These are phyloP conservation scores for Jaltomata sinuosa DNA, from an alignment of 257 asterid genomes.

Conservation along the genomic window DNA sequence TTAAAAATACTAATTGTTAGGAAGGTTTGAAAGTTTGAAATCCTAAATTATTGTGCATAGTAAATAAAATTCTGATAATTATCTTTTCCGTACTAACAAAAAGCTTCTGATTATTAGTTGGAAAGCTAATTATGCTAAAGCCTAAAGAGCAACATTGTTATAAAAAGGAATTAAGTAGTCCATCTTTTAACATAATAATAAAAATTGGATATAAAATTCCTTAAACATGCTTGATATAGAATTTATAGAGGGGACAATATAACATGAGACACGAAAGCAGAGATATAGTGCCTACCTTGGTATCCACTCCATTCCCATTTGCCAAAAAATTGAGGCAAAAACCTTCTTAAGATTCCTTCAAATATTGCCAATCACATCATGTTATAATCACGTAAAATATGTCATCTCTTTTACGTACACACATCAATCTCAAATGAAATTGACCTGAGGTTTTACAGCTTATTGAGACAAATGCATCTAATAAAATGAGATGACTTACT, in stretches of 20 bases:
- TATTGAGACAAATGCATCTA: too few species aligned
- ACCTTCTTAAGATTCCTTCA: neutral
- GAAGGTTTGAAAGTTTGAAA: neutral
- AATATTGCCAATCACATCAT: neutral
- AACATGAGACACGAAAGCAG: neutral
- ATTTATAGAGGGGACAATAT: neutral
- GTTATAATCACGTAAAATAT: neutral
- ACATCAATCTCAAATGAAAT: too few species aligned
- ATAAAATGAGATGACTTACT: too few species aligned
- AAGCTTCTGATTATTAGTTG: neutral
- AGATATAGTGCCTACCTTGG: conserved; percentile 20
- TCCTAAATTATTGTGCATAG: neutral
- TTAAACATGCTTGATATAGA: neutral
- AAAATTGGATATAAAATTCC: neutral
- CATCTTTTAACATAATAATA: neutral
- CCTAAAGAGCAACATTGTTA: neutral
- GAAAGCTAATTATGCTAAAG: neutral
- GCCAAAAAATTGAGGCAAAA: conserved; percentile 8
- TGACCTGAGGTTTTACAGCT: too few species aligned
- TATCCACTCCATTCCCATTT: conserved; percentile 22
- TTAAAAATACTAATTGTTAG: neutral
- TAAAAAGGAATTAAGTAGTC: neutral
- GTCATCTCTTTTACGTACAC: too few species aligned
- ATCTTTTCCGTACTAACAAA: neutral
- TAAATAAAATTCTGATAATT: neutral